Conservation (phyloP, 805 yeast genomes). For the Saturnispora besseyi region DNA sequence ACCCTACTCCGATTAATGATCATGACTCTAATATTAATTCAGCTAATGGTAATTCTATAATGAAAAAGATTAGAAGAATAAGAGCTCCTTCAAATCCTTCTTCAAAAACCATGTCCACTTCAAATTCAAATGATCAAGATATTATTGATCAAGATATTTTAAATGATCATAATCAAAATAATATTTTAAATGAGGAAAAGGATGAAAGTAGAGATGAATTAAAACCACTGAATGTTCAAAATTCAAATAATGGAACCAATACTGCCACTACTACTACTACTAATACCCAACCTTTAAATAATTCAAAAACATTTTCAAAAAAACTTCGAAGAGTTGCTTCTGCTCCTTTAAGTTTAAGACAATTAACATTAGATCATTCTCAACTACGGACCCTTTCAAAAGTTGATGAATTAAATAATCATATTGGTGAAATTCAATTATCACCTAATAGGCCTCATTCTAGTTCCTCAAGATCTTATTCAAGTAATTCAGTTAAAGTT, state of each 20-base stretch:
- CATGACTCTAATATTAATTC: not conserved
- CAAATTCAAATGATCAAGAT: constrained; percentile 21
- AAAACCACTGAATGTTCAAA: constrained; percentile 10
- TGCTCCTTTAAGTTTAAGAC: constrained; percentile 59
- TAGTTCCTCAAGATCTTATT: constrained; percentile 44
- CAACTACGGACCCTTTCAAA: not conserved
- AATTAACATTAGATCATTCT: constrained; percentile 17
- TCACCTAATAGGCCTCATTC: constrained; percentile 34
- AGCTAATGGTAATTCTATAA: constrained; percentile 15
- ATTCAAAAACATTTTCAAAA: constrained; percentile 25
- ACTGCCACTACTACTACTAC: not conserved
- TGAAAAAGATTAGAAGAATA: constrained; percentile 29
- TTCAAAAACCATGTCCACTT: constrained; percentile 5
- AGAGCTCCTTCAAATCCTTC: constrained; percentile 27
- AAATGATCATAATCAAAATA: not conserved
- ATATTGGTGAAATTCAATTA: constrained; percentile 30
- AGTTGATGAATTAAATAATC: constrained; percentile 22
- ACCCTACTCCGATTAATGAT: not conserved
- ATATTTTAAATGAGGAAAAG: not conserved
- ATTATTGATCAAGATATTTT: constrained; percentile 15
- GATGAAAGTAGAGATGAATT: constrained; percentile 13
- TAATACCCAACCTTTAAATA: not conserved
- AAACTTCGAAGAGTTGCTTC: constrained; percentile 71
- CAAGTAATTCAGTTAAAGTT: constrained; percentile 64
- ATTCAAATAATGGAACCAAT: no score